phyloP scores from a whole-genome alignment of 805 yeast species.

The Ogataea salicorniae region DNA sequence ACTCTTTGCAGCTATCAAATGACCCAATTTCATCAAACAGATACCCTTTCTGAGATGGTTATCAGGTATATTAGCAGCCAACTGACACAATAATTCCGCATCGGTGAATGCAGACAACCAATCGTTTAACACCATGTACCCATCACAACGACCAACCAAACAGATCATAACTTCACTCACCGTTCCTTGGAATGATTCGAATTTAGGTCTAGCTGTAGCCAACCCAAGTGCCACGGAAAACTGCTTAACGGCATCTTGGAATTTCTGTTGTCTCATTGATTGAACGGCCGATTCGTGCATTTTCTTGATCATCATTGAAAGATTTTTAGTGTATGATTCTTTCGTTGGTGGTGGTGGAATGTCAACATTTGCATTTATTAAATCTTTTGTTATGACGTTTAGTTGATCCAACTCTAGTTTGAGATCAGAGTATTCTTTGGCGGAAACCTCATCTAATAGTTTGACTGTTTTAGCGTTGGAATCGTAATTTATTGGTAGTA shows the following conservation, averaged over 20 bases:
- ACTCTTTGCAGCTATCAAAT: slow-evolving; percentile 54
- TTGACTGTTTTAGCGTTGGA: slow-evolving; percentile 26
- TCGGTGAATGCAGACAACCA: slow-evolving; percentile 61
- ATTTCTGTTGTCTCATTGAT: slow-evolving; percentile 49
- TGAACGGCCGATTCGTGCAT: slow-evolving; percentile 60
- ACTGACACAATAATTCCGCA: slow-evolving; percentile 57
- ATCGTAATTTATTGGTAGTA: slow-evolving; percentile 29
- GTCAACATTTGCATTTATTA: slow-evolving; percentile 39
- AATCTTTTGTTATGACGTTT: slow-evolving; percentile 34
- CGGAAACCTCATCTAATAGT: slow-evolving; percentile 17
- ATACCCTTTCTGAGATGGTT: slow-evolving; percentile 70
- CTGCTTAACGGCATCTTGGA: slow-evolving; percentile 57
- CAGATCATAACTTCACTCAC: slow-evolving; percentile 63
- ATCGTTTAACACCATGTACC: slow-evolving; percentile 50
- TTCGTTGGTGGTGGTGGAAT: slow-evolving; percentile 53
- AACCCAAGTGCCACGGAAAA: slow-evolving; percentile 63
- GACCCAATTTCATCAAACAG: slow-evolving; percentile 55
- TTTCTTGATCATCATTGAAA: slow-evolving; percentile 56
- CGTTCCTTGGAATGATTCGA: slow-evolving; percentile 69
- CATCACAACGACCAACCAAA: slow-evolving; percentile 67
- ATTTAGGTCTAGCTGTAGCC: slow-evolving; percentile 62
- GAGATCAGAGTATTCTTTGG: slow-evolving; percentile 18
- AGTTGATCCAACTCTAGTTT: slow-evolving; percentile 30
- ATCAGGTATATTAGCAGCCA: slow-evolving; percentile 59
- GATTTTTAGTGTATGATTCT: slow-evolving; percentile 50